Conservation (phyloP, 768 basidiomycete genomes). For the Tulasnella sp. region DNA sequence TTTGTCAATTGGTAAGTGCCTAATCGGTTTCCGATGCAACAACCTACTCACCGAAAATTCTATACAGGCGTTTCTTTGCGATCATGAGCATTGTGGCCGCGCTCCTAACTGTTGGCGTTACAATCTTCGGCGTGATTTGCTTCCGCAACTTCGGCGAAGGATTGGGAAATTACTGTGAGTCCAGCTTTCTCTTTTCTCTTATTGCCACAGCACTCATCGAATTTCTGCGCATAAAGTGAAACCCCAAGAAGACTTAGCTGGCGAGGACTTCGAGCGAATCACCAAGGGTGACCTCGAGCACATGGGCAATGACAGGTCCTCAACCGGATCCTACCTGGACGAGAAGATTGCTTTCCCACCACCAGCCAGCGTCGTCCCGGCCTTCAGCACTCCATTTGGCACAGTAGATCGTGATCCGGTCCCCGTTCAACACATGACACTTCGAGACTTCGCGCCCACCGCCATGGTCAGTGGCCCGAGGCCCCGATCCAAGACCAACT, state of each 20-base stretch:
- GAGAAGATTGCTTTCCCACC: not conserved
- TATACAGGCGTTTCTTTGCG: conserved; percentile 52
- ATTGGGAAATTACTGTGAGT: conserved; percentile 61
- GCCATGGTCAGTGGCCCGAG: not conserved
- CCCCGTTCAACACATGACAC: not conserved
- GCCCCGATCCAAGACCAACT: conserved; percentile 4
- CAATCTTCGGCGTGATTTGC: conserved; percentile 63
- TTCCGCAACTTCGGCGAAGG: conserved; percentile 76
- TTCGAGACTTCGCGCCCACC: not conserved
- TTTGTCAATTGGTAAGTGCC: conserved; percentile 57
- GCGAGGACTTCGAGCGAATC: conserved; percentile 42
- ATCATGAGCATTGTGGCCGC: conserved; percentile 59
- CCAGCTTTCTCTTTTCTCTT: conserved; percentile 28
- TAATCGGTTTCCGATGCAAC: not conserved
- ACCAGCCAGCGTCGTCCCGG: not conserved
- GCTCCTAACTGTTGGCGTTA: conserved; percentile 51
- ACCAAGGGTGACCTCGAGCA: not conserved
- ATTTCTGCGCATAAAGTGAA: conserved; percentile 46
- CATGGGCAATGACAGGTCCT: not conserved
- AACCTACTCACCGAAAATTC: not conserved
- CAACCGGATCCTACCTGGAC: not conserved
- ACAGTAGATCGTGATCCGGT: not conserved
- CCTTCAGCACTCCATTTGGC: not conserved
- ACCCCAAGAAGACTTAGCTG: conserved; percentile 50
- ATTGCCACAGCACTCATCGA: not conserved